A percentile compares a stretch with the other conserved stretches of the same genome.
Conservation (phyloP, 129 eudicot species). For the Saposhnikovia divaricata region DNA sequence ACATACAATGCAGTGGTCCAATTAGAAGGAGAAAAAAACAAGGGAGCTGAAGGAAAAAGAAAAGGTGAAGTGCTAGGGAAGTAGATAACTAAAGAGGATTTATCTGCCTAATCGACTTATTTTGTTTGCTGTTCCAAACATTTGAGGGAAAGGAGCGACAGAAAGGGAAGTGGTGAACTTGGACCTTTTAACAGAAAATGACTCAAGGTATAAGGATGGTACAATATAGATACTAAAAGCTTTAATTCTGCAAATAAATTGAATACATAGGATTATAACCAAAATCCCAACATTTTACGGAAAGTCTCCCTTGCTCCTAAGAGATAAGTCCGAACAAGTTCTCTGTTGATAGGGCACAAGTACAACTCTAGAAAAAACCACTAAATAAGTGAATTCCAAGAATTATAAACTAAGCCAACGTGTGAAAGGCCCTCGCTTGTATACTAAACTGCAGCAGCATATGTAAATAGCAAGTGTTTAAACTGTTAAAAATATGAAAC, state of each 20-base stretch:
- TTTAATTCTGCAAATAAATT: neutral
- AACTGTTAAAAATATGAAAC: neutral
- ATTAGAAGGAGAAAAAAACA: neutral
- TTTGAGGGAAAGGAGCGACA: neutral
- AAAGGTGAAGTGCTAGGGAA: neutral
- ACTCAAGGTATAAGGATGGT: neutral
- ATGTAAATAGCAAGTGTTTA: neutral
- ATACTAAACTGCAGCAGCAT: neutral
- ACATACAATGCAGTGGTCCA: neutral
- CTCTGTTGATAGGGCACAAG: neutral
- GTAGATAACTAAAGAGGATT: neutral
- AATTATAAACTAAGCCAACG: neutral
- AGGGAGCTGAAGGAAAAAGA: neutral
- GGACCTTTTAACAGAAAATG: neutral
- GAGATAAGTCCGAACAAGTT: neutral
- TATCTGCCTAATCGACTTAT: neutral
- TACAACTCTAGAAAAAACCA: neutral
- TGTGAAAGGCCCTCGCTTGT: neutral
- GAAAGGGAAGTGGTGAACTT: neutral
- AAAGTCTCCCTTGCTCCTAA: neutral
- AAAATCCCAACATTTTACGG: neutral
- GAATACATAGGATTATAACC: neutral
- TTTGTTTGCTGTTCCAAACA: neutral
- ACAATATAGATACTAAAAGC: neutral
- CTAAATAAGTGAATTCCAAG: neutral